Percentiles rank a stretch among this genome's conserved stretches.
Conservation (phyloP, 441 rosid species). For the Syzygium malaccense region DNA sequence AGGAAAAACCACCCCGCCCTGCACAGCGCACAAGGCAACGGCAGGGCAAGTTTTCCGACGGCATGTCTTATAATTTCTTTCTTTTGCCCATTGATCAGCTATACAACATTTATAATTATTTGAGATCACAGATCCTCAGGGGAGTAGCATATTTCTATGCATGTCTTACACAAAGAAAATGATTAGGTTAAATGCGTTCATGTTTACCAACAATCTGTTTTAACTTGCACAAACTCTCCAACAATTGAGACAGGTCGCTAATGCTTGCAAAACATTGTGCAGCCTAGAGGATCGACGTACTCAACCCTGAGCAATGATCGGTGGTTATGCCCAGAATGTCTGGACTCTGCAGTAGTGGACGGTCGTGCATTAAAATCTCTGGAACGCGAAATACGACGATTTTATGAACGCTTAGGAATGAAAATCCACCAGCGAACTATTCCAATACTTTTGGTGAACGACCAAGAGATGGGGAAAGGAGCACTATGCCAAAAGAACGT, state of each 20-base stretch:
- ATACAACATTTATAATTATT: neutral
- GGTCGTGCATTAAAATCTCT: neutral
- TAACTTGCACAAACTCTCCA: neutral
- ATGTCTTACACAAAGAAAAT: neutral
- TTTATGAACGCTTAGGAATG: neutral
- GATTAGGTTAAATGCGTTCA: neutral
- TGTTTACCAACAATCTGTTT: neutral
- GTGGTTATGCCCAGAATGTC: neutral
- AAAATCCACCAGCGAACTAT: neutral
- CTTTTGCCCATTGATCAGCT: neutral
- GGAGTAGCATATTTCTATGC: neutral
- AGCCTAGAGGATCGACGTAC: neutral
- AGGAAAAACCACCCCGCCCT: no score
- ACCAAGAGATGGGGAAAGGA: neutral
- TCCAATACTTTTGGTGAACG: neutral
- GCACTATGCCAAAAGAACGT: neutral
- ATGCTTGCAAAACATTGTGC: neutral
- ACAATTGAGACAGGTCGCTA: neutral
- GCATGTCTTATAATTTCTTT: no score
- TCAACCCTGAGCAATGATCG: neutral
- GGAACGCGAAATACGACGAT: neutral
- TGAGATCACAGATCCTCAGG: neutral
- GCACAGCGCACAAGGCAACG: no score
- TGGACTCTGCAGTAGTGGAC: neutral
- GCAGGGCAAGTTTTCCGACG: no score